Evolutionary conservation across 768 basidiomycete species (phyloP), one percentile per base, ranked within the genome.

Genomic region (Lentinus brumalis): DNA sequence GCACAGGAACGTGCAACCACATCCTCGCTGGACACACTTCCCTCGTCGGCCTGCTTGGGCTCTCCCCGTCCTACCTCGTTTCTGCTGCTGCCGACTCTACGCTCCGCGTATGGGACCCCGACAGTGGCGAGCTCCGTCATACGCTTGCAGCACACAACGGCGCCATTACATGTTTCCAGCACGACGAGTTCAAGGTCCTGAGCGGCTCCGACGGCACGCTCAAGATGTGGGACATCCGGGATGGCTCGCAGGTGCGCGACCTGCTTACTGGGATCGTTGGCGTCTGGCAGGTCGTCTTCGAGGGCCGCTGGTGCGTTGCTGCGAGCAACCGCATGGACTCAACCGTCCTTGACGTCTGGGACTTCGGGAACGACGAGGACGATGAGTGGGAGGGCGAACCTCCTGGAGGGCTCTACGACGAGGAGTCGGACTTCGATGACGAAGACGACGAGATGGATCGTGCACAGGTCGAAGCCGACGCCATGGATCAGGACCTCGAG

Each of bases 111-210:
- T 98, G 96, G 96, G 90, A 98, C 69, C 92, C 95, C 1, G 86
- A 88, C 40, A 85, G 85, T 0, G 93, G 94, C 57, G 86, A 87
- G 59, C 80, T 92, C 32, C 86, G 84, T 41, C 89, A 95, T 66
- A 87, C 89, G 0, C 83, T 99, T 32, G 87, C 89, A 4, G 94
- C 92, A 1, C 96, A 98, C 73, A 91, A 90, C 6, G 96, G 96
- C 21, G 95, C 96, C n/a, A 98, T 99, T 66, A 98, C 97, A 16
- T 99, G 96, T 77, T 98, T 98, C 82, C 94, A 96, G 74, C 95
- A 97, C 66, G 96, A 98, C 73, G 96, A 98, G 72, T 94, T 92
- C 80, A 98, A 97, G 72, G 93, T 98, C 47, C 82, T 99, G 31
- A 93, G 91, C 69, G 96, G 96, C 12, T 92, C 91, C 14, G 97